Conservation (phyloP, 2,329 filamentous ascomycete genomes). For the Cryphonectria nitschkei region DNA sequence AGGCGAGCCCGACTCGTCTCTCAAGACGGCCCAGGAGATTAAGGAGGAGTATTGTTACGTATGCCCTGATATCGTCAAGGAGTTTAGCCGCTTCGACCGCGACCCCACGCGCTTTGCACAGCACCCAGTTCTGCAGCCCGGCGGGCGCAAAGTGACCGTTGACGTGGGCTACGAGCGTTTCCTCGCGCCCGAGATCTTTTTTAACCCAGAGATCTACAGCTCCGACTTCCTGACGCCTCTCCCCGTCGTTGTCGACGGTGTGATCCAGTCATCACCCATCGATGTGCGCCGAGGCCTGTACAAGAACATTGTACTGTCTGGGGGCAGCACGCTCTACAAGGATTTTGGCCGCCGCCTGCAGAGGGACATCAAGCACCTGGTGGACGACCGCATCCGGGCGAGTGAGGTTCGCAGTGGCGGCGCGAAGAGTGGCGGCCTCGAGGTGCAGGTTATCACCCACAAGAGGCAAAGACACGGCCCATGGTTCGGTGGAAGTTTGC, state of each 20-base stretch:
- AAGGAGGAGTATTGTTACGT: constrained; percentile 99
- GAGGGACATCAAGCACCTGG: constrained; percentile 93
- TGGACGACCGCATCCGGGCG: constrained; percentile 88
- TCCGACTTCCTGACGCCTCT: constrained; percentile 97
- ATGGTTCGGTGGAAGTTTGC: constrained; percentile 96
- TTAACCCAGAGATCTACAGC: constrained; percentile 99
- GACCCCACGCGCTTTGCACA: constrained; percentile 90
- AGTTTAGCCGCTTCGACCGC: constrained; percentile 91
- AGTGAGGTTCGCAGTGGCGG: constrained; percentile 92
- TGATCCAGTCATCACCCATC: constrained; percentile 97
- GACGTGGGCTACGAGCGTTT: constrained; percentile 98
- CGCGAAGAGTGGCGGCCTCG: constrained; percentile 89
- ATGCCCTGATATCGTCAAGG: constrained; percentile 97
- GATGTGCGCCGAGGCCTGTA: constrained; percentile 96
- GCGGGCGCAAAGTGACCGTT: constrained; percentile 81
- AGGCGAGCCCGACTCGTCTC: constrained; percentile 92
- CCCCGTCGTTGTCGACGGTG: constrained; percentile 90
- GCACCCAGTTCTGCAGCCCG: constrained; percentile 83
- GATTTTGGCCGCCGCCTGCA: constrained; percentile 96
- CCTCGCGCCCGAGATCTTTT: constrained; percentile 98
- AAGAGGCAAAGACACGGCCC: constrained; percentile 96
- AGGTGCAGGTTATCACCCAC: constrained; percentile 96
- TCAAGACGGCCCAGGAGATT: constrained; percentile 97
- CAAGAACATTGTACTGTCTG: constrained; percentile 99
- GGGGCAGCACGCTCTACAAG: constrained; percentile 96